Conservation (phyloP, 2,329 filamentous ascomycete genomes). For the Pyrenochaeta sp. region DNA sequence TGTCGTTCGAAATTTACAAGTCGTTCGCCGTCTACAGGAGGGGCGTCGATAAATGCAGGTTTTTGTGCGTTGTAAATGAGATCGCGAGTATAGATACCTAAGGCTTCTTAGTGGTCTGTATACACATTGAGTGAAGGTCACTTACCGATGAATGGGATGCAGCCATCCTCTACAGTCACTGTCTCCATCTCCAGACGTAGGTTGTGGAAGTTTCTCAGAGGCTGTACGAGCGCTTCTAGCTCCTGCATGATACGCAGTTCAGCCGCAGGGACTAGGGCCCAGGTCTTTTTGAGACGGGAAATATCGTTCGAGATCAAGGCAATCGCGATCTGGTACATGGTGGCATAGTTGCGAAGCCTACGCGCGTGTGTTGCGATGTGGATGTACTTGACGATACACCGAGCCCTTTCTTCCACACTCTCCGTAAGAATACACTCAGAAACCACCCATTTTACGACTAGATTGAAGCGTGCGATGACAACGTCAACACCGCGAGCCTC, state of each 20-base stretch:
- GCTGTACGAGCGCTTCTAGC: slow-evolving; percentile 77
- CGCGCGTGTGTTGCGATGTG: slow-evolving; percentile 82
- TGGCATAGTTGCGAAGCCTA: slow-evolving; percentile 81
- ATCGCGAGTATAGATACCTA: slow-evolving; percentile 79
- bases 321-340: slow-evolving; percentile 81
- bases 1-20: slow-evolving; percentile 86
- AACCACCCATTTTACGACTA: slow-evolving; percentile 87
- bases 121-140: slow-evolving; percentile 4
- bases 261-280: slow-evolving; percentile 71
- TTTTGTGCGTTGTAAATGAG: slow-evolving; percentile 83
- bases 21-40: slow-evolving; percentile 65
- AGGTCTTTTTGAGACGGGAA: slow-evolving; percentile 72
- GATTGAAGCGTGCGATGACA: slow-evolving; percentile 85
- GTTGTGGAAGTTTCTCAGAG: slow-evolving; percentile 78
- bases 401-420: slow-evolving; percentile 74
- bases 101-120: slow-evolving; percentile 16
- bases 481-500: slow-evolving; percentile 81
- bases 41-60: slow-evolving; percentile 75
- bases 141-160: slow-evolving; percentile 84
- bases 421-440: slow-evolving; percentile 81
- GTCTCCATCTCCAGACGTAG: slow-evolving; percentile 83
- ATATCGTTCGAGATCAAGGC: slow-evolving; percentile 79
- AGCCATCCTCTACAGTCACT: slow-evolving; percentile 70
- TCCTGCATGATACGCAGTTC: slow-evolving; percentile 73
- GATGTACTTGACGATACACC: slow-evolving; percentile 81